These are phyloP conservation scores for Nannochloris sp. DNA, from an alignment of 139 green algal species.

Conservation along the genomic window DNA sequence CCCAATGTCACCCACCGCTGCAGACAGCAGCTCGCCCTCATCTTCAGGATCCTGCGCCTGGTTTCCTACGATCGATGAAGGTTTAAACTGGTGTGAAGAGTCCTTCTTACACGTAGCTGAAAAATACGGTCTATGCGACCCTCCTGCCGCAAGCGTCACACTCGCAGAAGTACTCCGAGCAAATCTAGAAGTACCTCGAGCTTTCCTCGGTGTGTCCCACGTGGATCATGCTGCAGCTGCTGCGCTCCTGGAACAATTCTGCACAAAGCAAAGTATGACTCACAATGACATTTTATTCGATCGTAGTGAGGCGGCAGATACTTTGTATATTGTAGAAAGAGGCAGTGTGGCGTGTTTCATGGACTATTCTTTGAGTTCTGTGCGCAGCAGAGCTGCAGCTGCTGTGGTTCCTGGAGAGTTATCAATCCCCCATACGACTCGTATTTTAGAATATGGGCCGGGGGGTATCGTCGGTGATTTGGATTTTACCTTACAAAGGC, in stretches of 20 bases:
- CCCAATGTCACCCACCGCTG: neutral
- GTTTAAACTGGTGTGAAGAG: no score
- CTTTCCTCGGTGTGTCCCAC: neutral
- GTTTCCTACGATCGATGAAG: no score
- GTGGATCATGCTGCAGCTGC: neutral
- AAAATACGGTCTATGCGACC: slow-evolving; percentile 25
- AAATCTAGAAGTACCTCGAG: slow-evolving; percentile 20
- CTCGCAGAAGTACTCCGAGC: slow-evolving; percentile 30
- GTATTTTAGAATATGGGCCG: no score
- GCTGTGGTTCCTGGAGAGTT: no score
- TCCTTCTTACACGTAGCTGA: slow-evolving; percentile 35
- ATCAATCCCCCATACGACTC: no score
- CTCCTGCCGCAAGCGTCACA: slow-evolving; percentile 5
- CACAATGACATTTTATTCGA: neutral
- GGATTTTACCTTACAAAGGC: no score
- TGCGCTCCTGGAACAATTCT: neutral
- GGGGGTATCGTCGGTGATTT: no score
- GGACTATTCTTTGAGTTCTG: neutral
- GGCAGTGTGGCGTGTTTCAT: slow-evolving; percentile 15
- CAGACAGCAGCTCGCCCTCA: slow-evolving; percentile 28
- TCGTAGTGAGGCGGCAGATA: neutral
- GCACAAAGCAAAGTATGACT: neutral
- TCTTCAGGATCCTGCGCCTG: no score
- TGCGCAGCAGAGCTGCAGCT: slow-evolving; percentile 18
- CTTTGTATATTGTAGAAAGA: slow-evolving; percentile 39